Evolutionary conservation across 768 basidiomycete genomes (phyloP), one percentile per base, ranked within the genome.

Genomic region (Xanthoconium purpureum): DNA sequence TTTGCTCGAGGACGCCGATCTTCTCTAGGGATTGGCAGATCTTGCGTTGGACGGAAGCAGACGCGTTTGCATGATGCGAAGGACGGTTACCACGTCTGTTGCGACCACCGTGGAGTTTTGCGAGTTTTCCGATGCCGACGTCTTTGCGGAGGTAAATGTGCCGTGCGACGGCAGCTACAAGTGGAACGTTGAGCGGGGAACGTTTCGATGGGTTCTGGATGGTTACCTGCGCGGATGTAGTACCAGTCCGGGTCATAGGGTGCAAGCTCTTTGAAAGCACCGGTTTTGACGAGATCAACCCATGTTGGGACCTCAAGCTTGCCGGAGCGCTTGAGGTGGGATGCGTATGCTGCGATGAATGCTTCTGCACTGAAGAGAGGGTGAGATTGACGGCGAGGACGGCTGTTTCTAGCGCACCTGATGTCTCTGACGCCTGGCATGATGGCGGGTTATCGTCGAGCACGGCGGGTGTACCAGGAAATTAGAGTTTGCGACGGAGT

Each of bases 201-300:
- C 1, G 33, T 17, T 24, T 46, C 11, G 36, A 37, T 2, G 2
- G 18, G 38, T 13, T 39, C 0, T 20, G 33, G 6, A 42, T 28
- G 83, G 86, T 73, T 70, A 97, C 95, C 95, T 77, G 96, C 91
- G 69, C 97, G 93, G 73, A 96, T 82, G 78, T 98, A 99, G 84
- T 87, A 99, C 97, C 97, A 99, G 76, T 99, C 97, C 42, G 93
- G 91, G 77, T 98, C 94, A 78, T 98, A 98, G 52, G 97, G 97
- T 52, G 95, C 96, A 58, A 97, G 91, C 78, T 99, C 97, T 77
- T 98, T 98, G 84, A 81, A 94, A 57, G 89, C 79, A 73, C 92
- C 96, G 59, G 97, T 99, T 83, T 99, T 99, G 74, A 99, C 97
- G 67, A 98, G 79, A 75, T 97, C 96, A 59, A 91, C 96, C 96